Evolutionary conservation across 257 asterid species (phyloP), one percentile per base, ranked within the genome.

Genomic region (Solanum medicagineum): DNA sequence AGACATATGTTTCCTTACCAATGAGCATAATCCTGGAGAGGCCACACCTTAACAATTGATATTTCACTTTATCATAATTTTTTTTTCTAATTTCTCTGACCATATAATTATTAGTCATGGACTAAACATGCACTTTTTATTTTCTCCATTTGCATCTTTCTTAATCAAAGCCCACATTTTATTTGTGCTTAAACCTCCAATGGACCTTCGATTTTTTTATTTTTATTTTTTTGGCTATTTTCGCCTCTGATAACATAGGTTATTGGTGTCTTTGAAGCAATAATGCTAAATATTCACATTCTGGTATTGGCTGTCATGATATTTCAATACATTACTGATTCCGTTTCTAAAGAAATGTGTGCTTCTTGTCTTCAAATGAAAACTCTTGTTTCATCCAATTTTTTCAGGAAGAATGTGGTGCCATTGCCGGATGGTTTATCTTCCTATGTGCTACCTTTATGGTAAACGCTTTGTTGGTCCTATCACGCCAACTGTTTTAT

Each of bases 391-490:
- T 69, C 70, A 55, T 75, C 87, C 73, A 68, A 20, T 84, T 68
- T 86, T 69, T 89, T 89, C 97, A 96, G 99, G 99, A 88, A 96
- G 98, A 86, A 96, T 96, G 99, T 96, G 99, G 99, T 96, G 99
- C 90, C 99, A 96, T 90, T 94, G 99, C 85, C 90, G 99, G 85
- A 96, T 96, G 99, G 99, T 96, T 89, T 96, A 96, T 90, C 98
- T 96, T 51, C 98, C 99, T 66, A 96, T 96, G 98, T 96, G 95
- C 81, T 96, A 96, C 90, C 87, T 96, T 89, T 96, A 92, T 86
- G 99, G 99, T 81, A 96, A 91, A 92, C 92, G 98, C 89, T 94
- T 93, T 85, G 95, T 94, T 73, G 99, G 98, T 79, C 97, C 97
- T 85, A 87, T 96, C 84, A 96, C 99, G 59, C 98, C 98, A 81